These are phyloP conservation scores for Volvox africanus DNA, from an alignment of 139 green algal species.

Conservation along the genomic window DNA sequence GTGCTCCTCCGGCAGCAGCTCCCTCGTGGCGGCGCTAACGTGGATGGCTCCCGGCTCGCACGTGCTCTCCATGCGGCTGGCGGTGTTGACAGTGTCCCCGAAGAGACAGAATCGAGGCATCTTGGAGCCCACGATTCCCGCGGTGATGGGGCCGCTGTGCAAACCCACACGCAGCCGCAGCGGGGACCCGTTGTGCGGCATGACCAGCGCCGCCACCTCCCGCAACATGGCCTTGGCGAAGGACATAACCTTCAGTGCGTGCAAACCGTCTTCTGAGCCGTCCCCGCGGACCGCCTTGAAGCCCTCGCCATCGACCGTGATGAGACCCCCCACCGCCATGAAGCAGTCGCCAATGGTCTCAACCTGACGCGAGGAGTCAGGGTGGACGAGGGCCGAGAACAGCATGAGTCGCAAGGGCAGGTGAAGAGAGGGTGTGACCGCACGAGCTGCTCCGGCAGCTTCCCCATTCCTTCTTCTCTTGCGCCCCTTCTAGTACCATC, in stretches of 20 bases:
- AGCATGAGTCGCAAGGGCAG: background rate
- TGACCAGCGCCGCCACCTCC: background rate
- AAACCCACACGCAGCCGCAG: conserved; percentile 26
- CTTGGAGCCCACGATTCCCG: conserved; percentile 28
- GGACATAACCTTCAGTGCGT: conserved; percentile 32
- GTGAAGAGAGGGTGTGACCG: background rate
- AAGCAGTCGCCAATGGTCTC: conserved; percentile 72
- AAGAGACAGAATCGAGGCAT: conserved; percentile 56
- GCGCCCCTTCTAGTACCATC: too few relatives aligned
- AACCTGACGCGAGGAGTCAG: conserved; percentile 10
- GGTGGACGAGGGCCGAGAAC: background rate
- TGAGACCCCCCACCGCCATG: conserved; percentile 50
- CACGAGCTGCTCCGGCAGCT: too few relatives aligned
- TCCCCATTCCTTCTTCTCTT: too few relatives aligned
- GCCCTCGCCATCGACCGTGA: conserved; percentile 29
- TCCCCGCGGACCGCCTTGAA: conserved; percentile 29
- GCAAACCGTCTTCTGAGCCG: conserved; percentile 23
- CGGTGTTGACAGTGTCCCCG: conserved; percentile 59
- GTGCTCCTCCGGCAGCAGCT: conserved; percentile 5
- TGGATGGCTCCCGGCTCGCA: conserved; percentile 56
- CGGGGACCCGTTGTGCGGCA: conserved; percentile 35
- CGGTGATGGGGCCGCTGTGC: conserved; percentile 5
- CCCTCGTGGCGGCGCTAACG: conserved; percentile 15
- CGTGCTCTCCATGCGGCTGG: conserved; percentile 67
- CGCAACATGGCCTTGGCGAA: conserved; percentile 48